Base-by-base conservation (phyloP, 306 rosid species). In the Luffa aegyptiaca region DNA sequence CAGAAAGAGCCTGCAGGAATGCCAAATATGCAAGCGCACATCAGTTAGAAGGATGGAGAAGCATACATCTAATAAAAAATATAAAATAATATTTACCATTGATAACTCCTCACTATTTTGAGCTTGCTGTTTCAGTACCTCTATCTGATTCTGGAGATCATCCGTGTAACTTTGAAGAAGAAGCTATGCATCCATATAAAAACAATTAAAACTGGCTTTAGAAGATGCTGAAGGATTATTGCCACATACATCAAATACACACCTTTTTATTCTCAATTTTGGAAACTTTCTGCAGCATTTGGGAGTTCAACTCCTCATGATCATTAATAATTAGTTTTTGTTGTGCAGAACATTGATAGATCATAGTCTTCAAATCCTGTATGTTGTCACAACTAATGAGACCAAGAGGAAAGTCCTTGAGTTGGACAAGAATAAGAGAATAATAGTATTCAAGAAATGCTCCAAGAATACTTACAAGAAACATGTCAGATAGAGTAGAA, bases 201-300 rank as follows among this genome's bases (percentile, higher is more conserved):
- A 81, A 83, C 10, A 62, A 73, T 71, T 75, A 65, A 70, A 84
- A 71, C 63, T 71, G 52, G 75, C 48, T 3, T 44, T 49, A 26
- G 31, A 42, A 62, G 76, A 56, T 58, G 48, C 6, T 79, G 53
- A 79, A 72, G 78, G 31, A 36, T 64, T 63, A 73, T 39, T 81
- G 58, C 39, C 49, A 63, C 31, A 71, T 51, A 79, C 39, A 77
- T 63, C 44, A 80, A 62, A 36, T 37, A 56, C 82, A 35, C 77
- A 94, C 96, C 92, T 94, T 94, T 83, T 92, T 91, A 81, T 79
- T 88, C 85, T 90, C 90, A 82, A 92, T 90, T 80, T 82, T 85
- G 13, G 86, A 83, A 78, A 88, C 85, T 84, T 87, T 89, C 78
- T 89, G 81, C 79, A 79, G 84, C 84, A 88, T 65, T 88, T 83